Conservation (phyloP, 2,329 filamentous ascomycete genomes). For the Cladosporium halotolerans region DNA sequence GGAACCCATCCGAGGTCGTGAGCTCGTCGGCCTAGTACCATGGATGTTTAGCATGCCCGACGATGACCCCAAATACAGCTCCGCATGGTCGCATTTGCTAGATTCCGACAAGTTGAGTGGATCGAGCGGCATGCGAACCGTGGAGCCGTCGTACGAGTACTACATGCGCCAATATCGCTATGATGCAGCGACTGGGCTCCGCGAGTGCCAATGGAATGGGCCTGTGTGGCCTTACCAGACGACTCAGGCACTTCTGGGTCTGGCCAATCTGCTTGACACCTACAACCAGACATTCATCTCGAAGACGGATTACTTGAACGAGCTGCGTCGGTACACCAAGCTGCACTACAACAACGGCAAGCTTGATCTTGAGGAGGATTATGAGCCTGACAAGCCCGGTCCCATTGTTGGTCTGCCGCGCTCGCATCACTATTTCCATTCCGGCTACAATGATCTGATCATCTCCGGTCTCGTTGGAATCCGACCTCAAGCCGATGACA, state of each 20-base stretch:
- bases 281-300: slow-evolving; percentile 31
- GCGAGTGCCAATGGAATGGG: slow-evolving; percentile 43
- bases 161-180: slow-evolving; percentile 42
- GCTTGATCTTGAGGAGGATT: slow-evolving; percentile 39
- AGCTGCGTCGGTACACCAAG: slow-evolving; percentile 36
- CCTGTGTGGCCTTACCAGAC: slow-evolving; percentile 42
- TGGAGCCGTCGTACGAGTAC: slow-evolving; percentile 40
- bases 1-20: slow-evolving; percentile 38
- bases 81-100: slow-evolving; percentile 34
- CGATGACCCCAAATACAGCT: slow-evolving; percentile 32
- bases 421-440: slow-evolving; percentile 43
- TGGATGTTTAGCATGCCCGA: slow-evolving; percentile 41
- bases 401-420: slow-evolving; percentile 39
- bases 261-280: slow-evolving; percentile 40
- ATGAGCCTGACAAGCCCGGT: slow-evolving; percentile 37
- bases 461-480: slow-evolving; percentile 39
- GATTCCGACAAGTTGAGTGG: slow-evolving; percentile 32
- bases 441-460: slow-evolving; percentile 38
- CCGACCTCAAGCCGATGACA: slow-evolving; percentile 33
- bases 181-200: slow-evolving; percentile 25
- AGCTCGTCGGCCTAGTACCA: slow-evolving; percentile 39
- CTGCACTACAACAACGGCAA: slow-evolving; percentile 33
- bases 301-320: slow-evolving; percentile 31
- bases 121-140: slow-evolving; percentile 35
- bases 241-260: slow-evolving; percentile 35